Conservation (phyloP, 129 eudicot species). For the Smallanthus sonchifolius region DNA sequence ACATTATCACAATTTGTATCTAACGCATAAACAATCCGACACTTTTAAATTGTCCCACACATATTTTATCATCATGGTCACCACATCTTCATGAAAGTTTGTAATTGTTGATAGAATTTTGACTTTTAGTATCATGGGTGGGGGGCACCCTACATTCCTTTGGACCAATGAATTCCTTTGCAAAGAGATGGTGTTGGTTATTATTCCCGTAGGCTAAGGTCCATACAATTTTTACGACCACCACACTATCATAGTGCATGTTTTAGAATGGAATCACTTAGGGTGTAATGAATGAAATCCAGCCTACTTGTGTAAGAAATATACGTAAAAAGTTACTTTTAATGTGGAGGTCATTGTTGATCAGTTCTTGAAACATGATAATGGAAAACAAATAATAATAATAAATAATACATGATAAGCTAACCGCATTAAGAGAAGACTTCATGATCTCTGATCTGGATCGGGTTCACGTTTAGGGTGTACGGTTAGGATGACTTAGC, state of each 20-base stretch:
- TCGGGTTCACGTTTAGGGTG: no score
- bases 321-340: no score
- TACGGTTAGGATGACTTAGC: no score
- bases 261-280: constrained; percentile 7
- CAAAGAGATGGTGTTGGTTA: neutral
- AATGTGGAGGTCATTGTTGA: no score
- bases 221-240: constrained; percentile 23
- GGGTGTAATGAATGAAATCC: neutral
- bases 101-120: constrained; percentile 31
- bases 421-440: no score
- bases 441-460: no score
- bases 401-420: no score
- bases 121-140: constrained; percentile 25
- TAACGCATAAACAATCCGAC: neutral
- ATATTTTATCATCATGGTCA: neutral
- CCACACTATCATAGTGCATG: constrained; percentile 6
- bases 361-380: no score
- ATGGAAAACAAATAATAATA: no score
- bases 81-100: constrained; percentile 22
- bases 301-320: neutral
- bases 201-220: constrained; percentile 21
- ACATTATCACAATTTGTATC: neutral
- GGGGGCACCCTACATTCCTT: constrained; percentile 27
- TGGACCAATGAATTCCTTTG: constrained; percentile 12
- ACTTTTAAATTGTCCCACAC: neutral